A percentile compares a stretch with the other conserved stretches of the same genome.
These are phyloP conservation scores for Eimeria brunetti DNA, from an alignment of 169 alveolate species.

Conservation along the genomic window DNA sequence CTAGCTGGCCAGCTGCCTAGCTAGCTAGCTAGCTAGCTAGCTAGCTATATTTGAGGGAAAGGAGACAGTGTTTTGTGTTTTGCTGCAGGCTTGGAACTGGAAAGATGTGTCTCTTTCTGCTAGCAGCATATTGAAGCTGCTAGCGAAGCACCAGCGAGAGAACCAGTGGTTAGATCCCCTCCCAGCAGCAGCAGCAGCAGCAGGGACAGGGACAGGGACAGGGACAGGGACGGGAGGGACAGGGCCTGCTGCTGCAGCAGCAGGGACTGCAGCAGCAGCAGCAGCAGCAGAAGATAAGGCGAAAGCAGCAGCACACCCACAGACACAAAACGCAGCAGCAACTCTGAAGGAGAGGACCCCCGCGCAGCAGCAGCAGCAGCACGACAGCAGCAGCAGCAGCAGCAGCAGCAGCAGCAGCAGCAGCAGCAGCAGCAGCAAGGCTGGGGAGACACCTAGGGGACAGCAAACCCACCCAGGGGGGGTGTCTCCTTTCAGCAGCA, in stretches of 20 bases:
- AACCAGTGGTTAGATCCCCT: slow-evolving; percentile 41
- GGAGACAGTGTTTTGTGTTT: not conserved
- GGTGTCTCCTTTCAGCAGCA: slow-evolving; percentile 17
- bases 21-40: not conserved
- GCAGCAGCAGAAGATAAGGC: not conserved
- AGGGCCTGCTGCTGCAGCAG: not conserved
- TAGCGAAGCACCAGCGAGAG: slow-evolving; percentile 67
- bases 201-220: slow-evolving; percentile 1
- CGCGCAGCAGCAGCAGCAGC: slow-evolving; percentile 30
- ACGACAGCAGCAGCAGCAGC: slow-evolving; percentile 26
- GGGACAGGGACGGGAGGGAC: not conserved
- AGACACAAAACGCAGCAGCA: not conserved
- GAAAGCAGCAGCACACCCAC: not conserved
- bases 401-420: too few species aligned
- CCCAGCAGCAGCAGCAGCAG: slow-evolving; percentile 14
- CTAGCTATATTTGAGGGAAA: not conserved
- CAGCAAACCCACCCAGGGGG: slow-evolving; percentile 14
- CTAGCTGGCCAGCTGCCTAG: too few species aligned
- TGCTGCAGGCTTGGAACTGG: slow-evolving; percentile 73
- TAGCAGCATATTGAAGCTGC: slow-evolving; percentile 67
- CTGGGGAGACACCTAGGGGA: not conserved
- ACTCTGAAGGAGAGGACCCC: not conserved
- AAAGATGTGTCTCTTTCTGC: slow-evolving; percentile 73
- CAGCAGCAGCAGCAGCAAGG: slow-evolving; percentile 54
- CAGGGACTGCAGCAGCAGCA: slow-evolving; percentile 7